Evolutionary conservation across 495 filamentous ascomycete species (phyloP).

Genomic region (Jackrogersella minutella): DNA sequence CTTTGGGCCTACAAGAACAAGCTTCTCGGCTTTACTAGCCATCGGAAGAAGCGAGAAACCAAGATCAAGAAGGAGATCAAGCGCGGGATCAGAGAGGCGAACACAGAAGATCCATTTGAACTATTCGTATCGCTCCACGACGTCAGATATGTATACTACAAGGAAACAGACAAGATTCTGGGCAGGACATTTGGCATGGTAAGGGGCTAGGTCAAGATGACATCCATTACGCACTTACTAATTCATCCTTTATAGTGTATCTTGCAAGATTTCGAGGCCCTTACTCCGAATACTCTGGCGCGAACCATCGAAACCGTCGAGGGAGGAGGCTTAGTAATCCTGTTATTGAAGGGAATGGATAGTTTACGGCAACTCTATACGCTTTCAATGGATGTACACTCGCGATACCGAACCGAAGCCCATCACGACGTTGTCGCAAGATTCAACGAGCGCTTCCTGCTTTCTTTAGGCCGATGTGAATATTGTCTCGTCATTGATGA

Average conservation of each 20-base stretch:
- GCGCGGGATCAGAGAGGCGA: slow-evolving; percentile 91
- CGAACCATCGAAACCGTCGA: slow-evolving; percentile 97
- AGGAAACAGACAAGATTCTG: slow-evolving; percentile 99
- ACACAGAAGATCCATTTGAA: slow-evolving; percentile 96
- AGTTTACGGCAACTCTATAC: slow-evolving; percentile 98
- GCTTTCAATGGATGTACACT: slow-evolving; percentile 97
- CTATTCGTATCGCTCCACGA: slow-evolving; percentile 96
- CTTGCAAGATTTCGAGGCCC: slow-evolving; percentile 96
- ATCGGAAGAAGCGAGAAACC: slow-evolving; percentile 95
- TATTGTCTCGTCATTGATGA: slow-evolving; percentile 97
- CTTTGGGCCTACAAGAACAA: slow-evolving; percentile 99
- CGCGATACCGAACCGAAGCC: slow-evolving; percentile 94
- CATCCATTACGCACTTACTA: slow-evolving; percentile 15
- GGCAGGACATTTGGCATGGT: slow-evolving; percentile 97
- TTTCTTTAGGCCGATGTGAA: slow-evolving; percentile 93
- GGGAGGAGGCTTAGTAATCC: slow-evolving; percentile 88
- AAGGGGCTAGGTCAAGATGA: slow-evolving; percentile 15
- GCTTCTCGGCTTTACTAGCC: slow-evolving; percentile 88
- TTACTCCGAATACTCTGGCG: slow-evolving; percentile 95
- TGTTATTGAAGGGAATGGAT: slow-evolving; percentile 95
- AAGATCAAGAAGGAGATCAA: slow-evolving; percentile 99
- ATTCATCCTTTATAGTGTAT: slow-evolving; percentile 64
- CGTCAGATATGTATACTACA: slow-evolving; percentile 99
- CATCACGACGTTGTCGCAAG: slow-evolving; percentile 94
- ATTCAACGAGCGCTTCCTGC: slow-evolving; percentile 97